phyloP scores from a whole-genome alignment of 495 filamentous ascomycete genomes.

The Lepraria neglecta region DNA sequence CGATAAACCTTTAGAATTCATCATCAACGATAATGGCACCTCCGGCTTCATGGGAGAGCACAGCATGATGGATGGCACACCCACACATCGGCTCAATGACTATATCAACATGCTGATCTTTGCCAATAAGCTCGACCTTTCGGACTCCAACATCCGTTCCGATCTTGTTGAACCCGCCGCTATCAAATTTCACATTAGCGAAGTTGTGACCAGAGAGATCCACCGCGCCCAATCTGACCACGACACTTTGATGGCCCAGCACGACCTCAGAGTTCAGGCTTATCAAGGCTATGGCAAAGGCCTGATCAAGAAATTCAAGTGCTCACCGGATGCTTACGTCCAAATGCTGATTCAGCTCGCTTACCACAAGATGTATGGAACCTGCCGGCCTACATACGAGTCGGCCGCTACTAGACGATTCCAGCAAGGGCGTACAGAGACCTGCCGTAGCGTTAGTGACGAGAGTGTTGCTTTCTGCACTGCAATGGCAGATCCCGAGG shows the following conservation, averaged over 20 bases:
- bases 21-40: conserved; percentile 96
- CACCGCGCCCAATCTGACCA: conserved; percentile 71
- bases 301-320: conserved; percentile 99
- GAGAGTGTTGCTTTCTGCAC: conserved; percentile 89
- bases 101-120: conserved; percentile 84
- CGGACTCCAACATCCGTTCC: conserved; percentile 64
- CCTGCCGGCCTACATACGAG: conserved; percentile 97
- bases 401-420: conserved; percentile 90
- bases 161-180: conserved; percentile 73
- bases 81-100: conserved; percentile 94
- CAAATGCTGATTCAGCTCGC: conserved; percentile 99
- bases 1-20: conserved; percentile 97
- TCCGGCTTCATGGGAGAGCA: conserved; percentile 98
- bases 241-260: conserved; percentile 66
- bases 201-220: conserved; percentile 66
- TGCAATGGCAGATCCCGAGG: conserved; percentile 63
- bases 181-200: conserved; percentile 70
- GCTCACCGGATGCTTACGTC: conserved; percentile 94
- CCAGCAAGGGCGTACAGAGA: conserved; percentile 94
- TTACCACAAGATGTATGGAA: conserved; percentile 98
- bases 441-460: conserved; percentile 85
- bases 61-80: conserved; percentile 99
- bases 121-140: conserved; percentile 84
- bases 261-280: conserved; percentile 88
- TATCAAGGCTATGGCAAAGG: conserved; percentile 98